A percentile compares a stretch with the other conserved stretches of the same genome.
phyloP scores from a whole-genome alignment of 352 stramenopile genomes.

The Globisporangium acanthophoron region DNA sequence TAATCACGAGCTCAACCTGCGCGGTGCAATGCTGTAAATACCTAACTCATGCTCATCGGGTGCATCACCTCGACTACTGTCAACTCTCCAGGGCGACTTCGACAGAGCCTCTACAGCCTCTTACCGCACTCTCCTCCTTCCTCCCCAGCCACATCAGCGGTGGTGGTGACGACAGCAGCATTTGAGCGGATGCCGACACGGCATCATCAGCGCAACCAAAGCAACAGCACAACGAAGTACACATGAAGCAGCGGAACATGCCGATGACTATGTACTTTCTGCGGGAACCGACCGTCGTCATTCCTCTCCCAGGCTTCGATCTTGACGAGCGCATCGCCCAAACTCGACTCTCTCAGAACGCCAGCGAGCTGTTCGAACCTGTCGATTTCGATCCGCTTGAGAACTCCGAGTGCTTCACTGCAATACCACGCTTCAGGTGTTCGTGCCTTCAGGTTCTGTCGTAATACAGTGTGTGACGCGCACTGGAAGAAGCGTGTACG shows the following conservation, averaged over 20 bases:
- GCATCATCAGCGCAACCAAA: neutral
- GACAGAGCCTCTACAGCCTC: too few relatives aligned
- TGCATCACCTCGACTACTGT: too few relatives aligned
- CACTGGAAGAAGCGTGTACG: slow-evolving; percentile 17
- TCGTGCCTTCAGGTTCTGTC: slow-evolving; percentile 13
- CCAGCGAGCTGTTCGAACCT: neutral
- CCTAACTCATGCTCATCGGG: too few relatives aligned
- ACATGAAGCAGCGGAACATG: neutral
- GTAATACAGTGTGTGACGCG: slow-evolving; percentile 25
- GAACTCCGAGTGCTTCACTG: slow-evolving; percentile 4
- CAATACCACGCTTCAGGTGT: slow-evolving; percentile 14
- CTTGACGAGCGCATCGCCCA: neutral
- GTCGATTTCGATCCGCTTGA: slow-evolving; percentile 3
- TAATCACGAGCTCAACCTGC: too few relatives aligned
- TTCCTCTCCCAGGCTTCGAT: neutral
- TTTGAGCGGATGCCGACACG: too few relatives aligned
- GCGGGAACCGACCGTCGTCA: too few relatives aligned
- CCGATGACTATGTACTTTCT: neutral
- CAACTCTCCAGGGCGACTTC: too few relatives aligned
- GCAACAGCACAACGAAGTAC: neutral
- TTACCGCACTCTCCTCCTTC: too few relatives aligned
- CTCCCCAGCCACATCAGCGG: too few relatives aligned
- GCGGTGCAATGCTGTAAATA: too few relatives aligned
- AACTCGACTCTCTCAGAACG: neutral
- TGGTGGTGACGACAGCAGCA: too few relatives aligned